These are phyloP conservation scores for Penicillium roqueforti DNA, from an alignment of 495 filamentous ascomycete species.

Conservation along the genomic window DNA sequence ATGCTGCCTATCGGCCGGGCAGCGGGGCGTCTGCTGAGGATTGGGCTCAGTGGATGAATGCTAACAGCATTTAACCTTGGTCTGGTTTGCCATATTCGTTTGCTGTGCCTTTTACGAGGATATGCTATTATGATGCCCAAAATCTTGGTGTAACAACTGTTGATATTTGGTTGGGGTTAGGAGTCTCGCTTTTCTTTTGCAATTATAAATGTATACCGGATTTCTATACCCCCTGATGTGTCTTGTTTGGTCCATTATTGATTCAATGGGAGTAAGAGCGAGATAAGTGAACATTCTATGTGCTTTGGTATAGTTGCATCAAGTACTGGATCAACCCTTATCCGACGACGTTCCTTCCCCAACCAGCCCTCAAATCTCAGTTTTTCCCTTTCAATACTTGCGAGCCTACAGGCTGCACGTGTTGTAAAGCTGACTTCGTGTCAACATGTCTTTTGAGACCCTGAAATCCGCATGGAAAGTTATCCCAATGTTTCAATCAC, in stretches of 20 bases:
- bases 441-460: background rate
- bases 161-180: slow-evolving; percentile 19
- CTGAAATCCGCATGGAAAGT: background rate
- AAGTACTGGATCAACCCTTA: background rate
- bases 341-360: background rate
- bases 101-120: slow-evolving; percentile 17
- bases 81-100: background rate
- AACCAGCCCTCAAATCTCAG: background rate
- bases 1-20: slow-evolving; percentile 20
- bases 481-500: background rate
- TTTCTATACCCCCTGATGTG: no score
- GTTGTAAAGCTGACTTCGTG: background rate
- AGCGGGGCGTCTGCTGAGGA: slow-evolving; percentile 32
- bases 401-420: background rate
- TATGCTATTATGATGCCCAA: slow-evolving; percentile 22
- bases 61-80: slow-evolving; percentile 7
- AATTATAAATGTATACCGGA: background rate
- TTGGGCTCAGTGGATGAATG: slow-evolving; percentile 45
- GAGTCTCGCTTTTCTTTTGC: background rate
- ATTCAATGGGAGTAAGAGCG: no score
- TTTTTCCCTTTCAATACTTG: background rate
- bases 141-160: slow-evolving; percentile 15
- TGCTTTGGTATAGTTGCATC: no score
- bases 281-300: no score
- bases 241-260: no score